Base-by-base conservation (phyloP, 1,284 basidiomycete species). In the Paramarasmius palmivorus region DNA sequence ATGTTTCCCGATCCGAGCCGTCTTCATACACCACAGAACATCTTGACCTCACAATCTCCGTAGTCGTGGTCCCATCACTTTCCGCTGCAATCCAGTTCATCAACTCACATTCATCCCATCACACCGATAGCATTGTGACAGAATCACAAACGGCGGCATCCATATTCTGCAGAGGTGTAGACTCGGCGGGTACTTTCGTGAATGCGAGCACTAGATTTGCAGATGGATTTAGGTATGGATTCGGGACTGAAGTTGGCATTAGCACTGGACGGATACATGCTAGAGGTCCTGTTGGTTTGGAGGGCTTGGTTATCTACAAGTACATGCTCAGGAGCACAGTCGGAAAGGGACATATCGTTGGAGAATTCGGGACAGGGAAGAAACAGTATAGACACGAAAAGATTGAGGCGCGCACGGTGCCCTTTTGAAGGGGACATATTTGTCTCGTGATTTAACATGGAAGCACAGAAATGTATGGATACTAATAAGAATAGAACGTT, bases 211-310 rank as follows among this genome's bases (percentile, higher is more conserved):
- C 97, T 7, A 83, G 97, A 44, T 99, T 99, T 65, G 91, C 95
- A 0, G 97, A 99, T 70, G 97, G 97, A 1, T 98, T 96, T 72
- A 75, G 97, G 53, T 99, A 95, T 70, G 97, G 97, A 0, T 93
- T 98, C 60, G 97, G 97, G 1, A 96, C 97, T 1, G 97, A 99
- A 72, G 96, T 99, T 1, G 97, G 97, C 8, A 98, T 99, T 66
- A 92, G 89, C 66, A 99, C 97, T 0, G 95, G 95, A 2, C 88
- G 93, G 63, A 98, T 97, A 51, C 97, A 99, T 65, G 96, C 97
- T 2, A 79, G 97, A 26, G 97, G 97, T 2, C 97, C 97, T 0
- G 97, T 99, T 1, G 97, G 97, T 0, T 75, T 99, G 50, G 95
- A 98, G 60, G 97, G 97, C 1, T 75, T 98, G 58, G 90, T 95